A percentile compares a stretch with the other conserved stretches of the same genome.
phyloP scores from a whole-genome alignment of 176 grass and related monocot genomes.

The Cenchrus americanus region DNA sequence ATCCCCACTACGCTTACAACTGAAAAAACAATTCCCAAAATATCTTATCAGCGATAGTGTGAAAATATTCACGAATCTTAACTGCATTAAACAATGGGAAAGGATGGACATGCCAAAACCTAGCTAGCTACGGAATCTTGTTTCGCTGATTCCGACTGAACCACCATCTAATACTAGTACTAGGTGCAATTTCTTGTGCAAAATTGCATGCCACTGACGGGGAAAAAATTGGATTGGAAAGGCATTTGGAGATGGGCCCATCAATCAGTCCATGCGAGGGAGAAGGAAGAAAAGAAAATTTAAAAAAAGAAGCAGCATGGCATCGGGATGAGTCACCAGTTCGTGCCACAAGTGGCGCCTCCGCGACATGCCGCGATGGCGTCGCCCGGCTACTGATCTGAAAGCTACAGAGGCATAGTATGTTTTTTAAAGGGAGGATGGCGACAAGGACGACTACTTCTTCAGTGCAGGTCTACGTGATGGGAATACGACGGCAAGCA shows the following conservation, averaged over 20 bases:
- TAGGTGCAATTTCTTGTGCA: background rate
- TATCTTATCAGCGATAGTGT: slow-evolving; percentile 4
- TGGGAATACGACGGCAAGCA: slow-evolving; percentile 23
- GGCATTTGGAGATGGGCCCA: background rate
- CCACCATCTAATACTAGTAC: background rate
- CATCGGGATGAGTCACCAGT: slow-evolving; percentile 31
- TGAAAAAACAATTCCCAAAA: slow-evolving; percentile 19
- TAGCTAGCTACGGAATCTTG: background rate
- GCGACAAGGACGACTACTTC: slow-evolving; percentile 42
- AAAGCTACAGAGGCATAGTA: slow-evolving; percentile 21
- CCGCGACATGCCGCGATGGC: slow-evolving; percentile 40
- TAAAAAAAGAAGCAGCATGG: background rate
- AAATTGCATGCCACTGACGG: background rate
- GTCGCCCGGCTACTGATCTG: slow-evolving; percentile 26
- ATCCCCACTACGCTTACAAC: slow-evolving; percentile 8
- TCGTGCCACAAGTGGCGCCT: slow-evolving; percentile 46
- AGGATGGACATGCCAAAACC: background rate
- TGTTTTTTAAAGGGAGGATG: slow-evolving; percentile 26
- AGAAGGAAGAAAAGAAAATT: no score
- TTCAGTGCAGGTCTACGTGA: slow-evolving; percentile 26
- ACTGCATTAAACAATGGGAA: background rate
- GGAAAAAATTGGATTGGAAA: background rate
- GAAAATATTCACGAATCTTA: slow-evolving; percentile 32
- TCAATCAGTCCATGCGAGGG: background rate
- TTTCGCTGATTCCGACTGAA: background rate